Base-by-base conservation (phyloP, 352 stramenopile genomes). In the Phytophthora crassamura region DNA sequence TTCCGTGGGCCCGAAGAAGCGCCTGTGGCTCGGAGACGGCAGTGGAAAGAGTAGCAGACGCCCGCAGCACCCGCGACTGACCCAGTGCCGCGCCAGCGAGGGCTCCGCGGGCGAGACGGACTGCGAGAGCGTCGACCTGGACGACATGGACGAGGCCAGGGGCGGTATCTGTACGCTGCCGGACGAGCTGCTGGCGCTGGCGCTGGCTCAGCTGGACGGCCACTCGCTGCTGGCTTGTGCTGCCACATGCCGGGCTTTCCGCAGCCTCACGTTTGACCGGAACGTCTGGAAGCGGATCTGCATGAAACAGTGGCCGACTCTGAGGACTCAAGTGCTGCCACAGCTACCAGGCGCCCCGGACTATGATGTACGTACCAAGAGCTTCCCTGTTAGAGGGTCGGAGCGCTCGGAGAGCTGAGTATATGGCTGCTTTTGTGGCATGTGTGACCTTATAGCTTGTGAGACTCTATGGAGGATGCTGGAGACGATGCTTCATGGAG, bases 231-330 rank as follows among this genome's bases (percentile, higher is more conserved):
- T 93, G 50, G 56, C 59, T 7, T 86, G 76, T 63, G 63, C 79
- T 4, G 48, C 71, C 15, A 77, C 80, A 9, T 91, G 82, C 39
- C 69, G 69, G 8, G 49, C 75, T 8, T 75, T 90, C 51, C 63
- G 77, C 10, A 36, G 41, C 49, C 74, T 89, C 28, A 81, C 83
- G 36, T 80, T 90, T 52, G 69, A 84, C 38, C 77, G 72, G 12
- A 55, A 76, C n/a, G 74, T 90, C 18, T 94, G 86, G 86, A 81
- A 82, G 25, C 80, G 78, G 15, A 73, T 93, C 8, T 94, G 84
- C 58, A 43, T 89, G 20, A 57, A 69, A 8, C 56, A 69, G 9
- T 93, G 84, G 86, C 81, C 80, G 28, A 86, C 71, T 18, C 61
- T 94, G 43, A 68, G 65, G 36, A 73, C 78, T 12, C 81, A 88